Evolutionary conservation across 768 basidiomycete genomes (phyloP), one percentile per base, ranked within the genome.

Genomic region (Fomitopsis serialis): DNA sequence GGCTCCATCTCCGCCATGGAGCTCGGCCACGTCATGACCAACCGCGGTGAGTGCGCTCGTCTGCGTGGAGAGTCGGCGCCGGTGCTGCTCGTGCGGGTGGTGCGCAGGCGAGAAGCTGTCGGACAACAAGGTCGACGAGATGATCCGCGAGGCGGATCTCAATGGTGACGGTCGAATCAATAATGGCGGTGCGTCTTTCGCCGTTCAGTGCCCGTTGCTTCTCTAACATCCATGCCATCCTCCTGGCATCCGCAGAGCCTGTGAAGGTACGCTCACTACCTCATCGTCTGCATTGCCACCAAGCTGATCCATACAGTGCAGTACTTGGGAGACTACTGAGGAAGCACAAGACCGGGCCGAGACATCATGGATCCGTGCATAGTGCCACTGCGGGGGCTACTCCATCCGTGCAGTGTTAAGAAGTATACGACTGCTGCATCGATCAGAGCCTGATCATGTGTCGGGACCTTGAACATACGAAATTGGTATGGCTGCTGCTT

Each of bases 131-230:
- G 92, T 95, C 58, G 89, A 92, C 56, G 93, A 95, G 77, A 95
- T 97, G 93, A 97, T 97, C 67, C 85, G 92, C 51, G 94, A 97
- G 73, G 94, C 93, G 53, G 93, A 97, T 67, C 78, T 92, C 48
- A 92, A 97, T 65, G 93, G 94, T 48, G 91, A 93, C 68, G 92
- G 92, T n/a, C 89, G 92, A 72, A 89, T 91, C 72, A 87, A 90
- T 71, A 92, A 89, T 66, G 84, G 88, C 1, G 87, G 87, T 86
- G 54, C 53, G 79, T 64, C 21, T 29, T 2, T 17, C n/a, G n/a
- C n/a, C 42, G 59, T 21, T 56, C 24, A 19, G 48, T 19, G 36
- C 35, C 32, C 35, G 45, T 35, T 42, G 35, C 53, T 54, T 21
- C 54, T 56, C 50, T 29, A 11, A 45, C 44, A 49, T 29, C 49